A percentile compares a stretch with the other conserved stretches of the same genome.
phyloP scores from a whole-genome alignment of 176 grass and related monocot genomes.

The Canna indica region DNA sequence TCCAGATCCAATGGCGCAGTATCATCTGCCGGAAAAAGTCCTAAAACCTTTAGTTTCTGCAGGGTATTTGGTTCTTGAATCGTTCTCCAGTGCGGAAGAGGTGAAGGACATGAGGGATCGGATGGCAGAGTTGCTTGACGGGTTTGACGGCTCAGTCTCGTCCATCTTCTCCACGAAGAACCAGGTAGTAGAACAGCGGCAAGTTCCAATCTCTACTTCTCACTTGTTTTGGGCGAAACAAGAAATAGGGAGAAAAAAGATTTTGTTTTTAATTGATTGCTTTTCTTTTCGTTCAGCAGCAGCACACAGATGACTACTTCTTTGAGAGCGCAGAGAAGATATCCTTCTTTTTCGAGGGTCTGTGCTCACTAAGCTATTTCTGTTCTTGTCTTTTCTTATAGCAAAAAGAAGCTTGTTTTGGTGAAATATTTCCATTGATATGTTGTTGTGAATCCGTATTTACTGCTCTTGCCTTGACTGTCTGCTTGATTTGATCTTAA shows the following conservation, averaged over 20 bases:
- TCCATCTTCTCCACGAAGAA: slow-evolving; percentile 79
- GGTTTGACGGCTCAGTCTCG: slow-evolving; percentile 43
- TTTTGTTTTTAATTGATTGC: background rate
- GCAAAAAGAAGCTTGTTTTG: background rate
- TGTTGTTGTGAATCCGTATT: background rate
- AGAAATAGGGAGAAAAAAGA: background rate
- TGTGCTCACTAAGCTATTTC: slow-evolving; percentile 1
- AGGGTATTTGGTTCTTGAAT: slow-evolving; percentile 75
- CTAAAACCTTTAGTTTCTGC: slow-evolving; percentile 16
- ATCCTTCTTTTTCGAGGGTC: slow-evolving; percentile 96
- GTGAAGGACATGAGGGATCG: slow-evolving; percentile 56
- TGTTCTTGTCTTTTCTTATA: background rate
- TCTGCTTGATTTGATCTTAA: background rate
- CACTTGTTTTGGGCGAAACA: background rate
- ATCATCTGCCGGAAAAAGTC: background rate
- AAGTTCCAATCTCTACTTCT: background rate
- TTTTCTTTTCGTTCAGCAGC: slow-evolving; percentile 39
- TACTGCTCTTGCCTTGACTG: background rate
- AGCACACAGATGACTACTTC: slow-evolving; percentile 74
- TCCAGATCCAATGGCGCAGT: background rate
- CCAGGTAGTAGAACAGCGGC: slow-evolving; percentile 29
- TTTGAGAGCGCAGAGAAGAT: slow-evolving; percentile 87
- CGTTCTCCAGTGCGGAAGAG: slow-evolving; percentile 54
- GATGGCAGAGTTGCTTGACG: slow-evolving; percentile 55
- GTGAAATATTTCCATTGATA: background rate